These are phyloP conservation scores for Agaricales sp. DNA, from an alignment of 1,284 basidiomycete genomes.

Conservation along the genomic window DNA sequence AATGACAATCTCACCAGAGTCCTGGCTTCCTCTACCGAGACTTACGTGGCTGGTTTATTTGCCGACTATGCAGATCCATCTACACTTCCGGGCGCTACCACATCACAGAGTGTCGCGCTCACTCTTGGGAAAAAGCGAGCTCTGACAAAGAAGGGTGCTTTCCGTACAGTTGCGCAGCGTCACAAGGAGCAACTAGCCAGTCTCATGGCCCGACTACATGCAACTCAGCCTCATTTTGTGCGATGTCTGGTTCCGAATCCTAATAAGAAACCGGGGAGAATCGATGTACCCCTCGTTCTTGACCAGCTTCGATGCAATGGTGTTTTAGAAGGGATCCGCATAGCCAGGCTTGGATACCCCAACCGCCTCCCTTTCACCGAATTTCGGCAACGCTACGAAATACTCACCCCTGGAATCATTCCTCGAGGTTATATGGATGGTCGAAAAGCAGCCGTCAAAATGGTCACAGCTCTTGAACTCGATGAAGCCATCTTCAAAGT, in stretches of 20 bases:
- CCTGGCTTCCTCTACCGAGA: slow-evolving; percentile 75
- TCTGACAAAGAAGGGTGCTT: slow-evolving; percentile 90
- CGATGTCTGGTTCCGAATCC: slow-evolving; percentile 96
- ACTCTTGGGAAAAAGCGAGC: slow-evolving; percentile 62
- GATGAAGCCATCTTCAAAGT: slow-evolving; percentile 84
- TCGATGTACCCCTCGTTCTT: slow-evolving; percentile 92
- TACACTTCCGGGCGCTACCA: slow-evolving; percentile 14
- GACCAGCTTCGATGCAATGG: slow-evolving; percentile 98
- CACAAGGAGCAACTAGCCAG: slow-evolving; percentile 95
- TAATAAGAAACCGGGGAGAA: slow-evolving; percentile 84
- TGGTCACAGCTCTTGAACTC: slow-evolving; percentile 86
- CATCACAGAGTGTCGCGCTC: slow-evolving; percentile 26
- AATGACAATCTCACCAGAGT: slow-evolving; percentile 95
- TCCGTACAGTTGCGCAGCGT: slow-evolving; percentile 90
- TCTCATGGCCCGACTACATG: slow-evolving; percentile 86
- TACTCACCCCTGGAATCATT: slow-evolving; percentile 88
- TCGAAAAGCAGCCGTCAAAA: slow-evolving; percentile 86
- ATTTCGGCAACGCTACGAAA: slow-evolving; percentile 95
- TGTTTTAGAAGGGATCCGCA: slow-evolving; percentile 98
- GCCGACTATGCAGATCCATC: slow-evolving; percentile 64
- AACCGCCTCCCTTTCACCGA: slow-evolving; percentile 96
- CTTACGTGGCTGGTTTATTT: slow-evolving; percentile 79
- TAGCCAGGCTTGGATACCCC: slow-evolving; percentile 95
- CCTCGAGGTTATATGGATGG: slow-evolving; percentile 96
- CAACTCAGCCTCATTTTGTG: slow-evolving; percentile 97